Percentiles rank a stretch among this genome's conserved stretches.
Evolutionary conservation across 2,329 filamentous ascomycete genomes (phyloP).

Genomic region (Verruconis gallopava): DNA sequence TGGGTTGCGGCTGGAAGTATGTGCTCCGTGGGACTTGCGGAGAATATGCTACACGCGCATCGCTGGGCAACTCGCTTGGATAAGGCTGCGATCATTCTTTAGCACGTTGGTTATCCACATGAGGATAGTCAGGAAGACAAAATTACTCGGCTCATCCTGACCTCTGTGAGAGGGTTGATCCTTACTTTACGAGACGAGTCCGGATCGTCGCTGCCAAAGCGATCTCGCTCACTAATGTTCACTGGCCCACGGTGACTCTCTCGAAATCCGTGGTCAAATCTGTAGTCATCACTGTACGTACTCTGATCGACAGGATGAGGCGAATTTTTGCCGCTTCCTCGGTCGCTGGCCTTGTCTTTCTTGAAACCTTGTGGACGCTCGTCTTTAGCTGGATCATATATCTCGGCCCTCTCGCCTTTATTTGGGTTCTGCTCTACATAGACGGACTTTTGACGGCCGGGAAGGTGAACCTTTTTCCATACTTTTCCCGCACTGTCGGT

Average conservation of each 20-base stretch:
- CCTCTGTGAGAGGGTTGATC: slow-evolving; percentile 2
- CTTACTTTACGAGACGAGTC: slow-evolving; percentile 6
- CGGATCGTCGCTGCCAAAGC: no score
- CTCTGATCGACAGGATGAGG: background rate
- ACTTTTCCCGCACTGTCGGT: background rate
- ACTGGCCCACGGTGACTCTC: no score
- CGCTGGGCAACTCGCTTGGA: background rate
- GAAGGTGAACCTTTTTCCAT: background rate
- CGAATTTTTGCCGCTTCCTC: background rate
- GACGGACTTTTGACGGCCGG: background rate
- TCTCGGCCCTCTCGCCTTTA: background rate
- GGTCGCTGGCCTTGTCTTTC: background rate
- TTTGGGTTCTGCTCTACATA: background rate
- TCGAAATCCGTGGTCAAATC: no score
- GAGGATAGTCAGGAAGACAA: background rate
- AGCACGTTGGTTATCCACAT: background rate
- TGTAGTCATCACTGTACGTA: background rate
- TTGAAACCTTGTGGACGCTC: background rate
- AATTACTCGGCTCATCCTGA: slow-evolving; percentile 1
- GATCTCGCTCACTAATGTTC: background rate
- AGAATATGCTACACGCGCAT: no score
- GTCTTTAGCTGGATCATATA: background rate
- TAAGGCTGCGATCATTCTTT: background rate
- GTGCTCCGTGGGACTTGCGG: background rate
- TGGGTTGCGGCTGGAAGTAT: slow-evolving; percentile 6